Evolutionary conservation across 306 rosid genomes (phyloP), one percentile per base, ranked within the genome.

Genomic region (Malus fusca): DNA sequence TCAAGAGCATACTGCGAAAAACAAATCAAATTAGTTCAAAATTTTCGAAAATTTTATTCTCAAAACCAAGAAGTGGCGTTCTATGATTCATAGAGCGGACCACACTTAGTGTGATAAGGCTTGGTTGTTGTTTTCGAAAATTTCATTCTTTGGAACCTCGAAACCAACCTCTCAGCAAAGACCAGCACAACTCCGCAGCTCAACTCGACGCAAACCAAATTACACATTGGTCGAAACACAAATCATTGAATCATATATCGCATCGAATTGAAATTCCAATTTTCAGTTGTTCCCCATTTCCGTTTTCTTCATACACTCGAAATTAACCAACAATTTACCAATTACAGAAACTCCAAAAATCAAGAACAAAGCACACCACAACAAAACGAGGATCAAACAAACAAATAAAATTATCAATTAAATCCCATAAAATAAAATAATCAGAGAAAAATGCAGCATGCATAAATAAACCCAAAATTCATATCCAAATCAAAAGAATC

Each of bases 371-470:
- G 23, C 73, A 58, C n/a, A 40, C 44, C 40, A 42, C n/a, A 31
- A 42, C n/a, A 31, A 73, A 48, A 3, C n/a, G 21, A 31, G 46
- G 71, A 33, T 70, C 43, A 43, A 74, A 61, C 4, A 11, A 6
- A 74, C 8, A 18, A 42, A 28, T 31, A 5, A 10, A 28, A 60
- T 58, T 21, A 37, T 43, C 30, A 3, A 73, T 43, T 33, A 61
- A 61, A 73, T 73, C 59, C 68, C 68, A 59, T 62, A 6, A 31
- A 51, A 35, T 56, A 58, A 75, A 66, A 52, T 70, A 18, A 63
- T 75, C 71, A 48, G 11, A 64, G 13, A 75, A 75, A 21, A 64
- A n/a, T 64, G 71, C 52, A 30, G 4, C 42, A 4, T 4, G 42
- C 28, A 25, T 26, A 68, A 56, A 19, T 42, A 44, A 68, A 77